phyloP scores from a whole-genome alignment of 768 basidiomycete species.

The Hebeloma cylindrosporum region DNA sequence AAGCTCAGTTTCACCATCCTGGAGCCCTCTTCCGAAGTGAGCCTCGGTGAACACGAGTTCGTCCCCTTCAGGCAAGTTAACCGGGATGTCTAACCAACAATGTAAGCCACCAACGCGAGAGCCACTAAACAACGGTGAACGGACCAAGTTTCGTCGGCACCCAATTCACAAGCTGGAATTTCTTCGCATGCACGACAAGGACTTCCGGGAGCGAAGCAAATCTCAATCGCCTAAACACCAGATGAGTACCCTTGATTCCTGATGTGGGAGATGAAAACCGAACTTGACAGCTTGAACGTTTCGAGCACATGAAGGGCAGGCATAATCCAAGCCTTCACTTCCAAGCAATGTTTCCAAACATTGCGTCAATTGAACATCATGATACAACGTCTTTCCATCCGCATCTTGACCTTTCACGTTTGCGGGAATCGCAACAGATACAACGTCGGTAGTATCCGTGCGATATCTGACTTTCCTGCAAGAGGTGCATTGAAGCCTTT shows the following conservation, averaged over 20 bases:
- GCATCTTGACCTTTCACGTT: conserved; percentile 51
- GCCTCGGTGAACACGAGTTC: conserved; percentile 55
- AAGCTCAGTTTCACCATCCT: conserved; percentile 67
- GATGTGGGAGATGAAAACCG: conserved; percentile 23
- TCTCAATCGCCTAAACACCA: conserved; percentile 55
- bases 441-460: conserved; percentile 69
- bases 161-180: conserved; percentile 96
- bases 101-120: too few relatives aligned
- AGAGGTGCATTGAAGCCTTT: conserved; percentile 76
- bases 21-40: conserved; percentile 71
- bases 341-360: conserved; percentile 64
- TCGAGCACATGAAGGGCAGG: conserved; percentile 71
- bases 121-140: too few relatives aligned
- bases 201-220: conserved; percentile 89
- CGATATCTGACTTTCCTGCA: conserved; percentile 85
- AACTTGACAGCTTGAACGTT: conserved; percentile 74
- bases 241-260: conserved; percentile 1
- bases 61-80: conserved; percentile 63
- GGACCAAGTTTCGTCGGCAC: conserved; percentile 91
- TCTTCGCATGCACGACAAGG: conserved; percentile 86
- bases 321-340: conserved; percentile 73
- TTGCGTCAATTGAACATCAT: conserved; percentile 55
- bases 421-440: conserved; percentile 82
- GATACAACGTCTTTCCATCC: conserved; percentile 64
- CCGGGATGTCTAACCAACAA: conserved; percentile 71